Base-by-base conservation (phyloP, 768 basidiomycete species). In the Leccinum boreale region DNA sequence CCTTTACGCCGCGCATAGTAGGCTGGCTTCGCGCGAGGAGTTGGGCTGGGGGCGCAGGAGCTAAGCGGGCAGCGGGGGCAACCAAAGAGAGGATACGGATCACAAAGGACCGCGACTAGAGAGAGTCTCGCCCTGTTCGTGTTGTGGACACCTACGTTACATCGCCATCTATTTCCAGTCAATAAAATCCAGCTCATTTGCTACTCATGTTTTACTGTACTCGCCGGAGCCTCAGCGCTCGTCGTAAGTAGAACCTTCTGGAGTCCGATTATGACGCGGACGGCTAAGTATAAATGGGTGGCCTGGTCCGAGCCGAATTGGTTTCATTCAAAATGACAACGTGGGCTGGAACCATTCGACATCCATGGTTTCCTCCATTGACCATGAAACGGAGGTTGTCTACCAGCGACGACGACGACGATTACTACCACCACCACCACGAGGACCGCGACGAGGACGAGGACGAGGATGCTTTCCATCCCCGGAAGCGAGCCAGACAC, bases 1-100 rank as follows among this genome's bases (percentile, higher is more conserved):
- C 85, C 1, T 75, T 91, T 52, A 96, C 94, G 0, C 94, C 94
- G 1, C 81, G 80, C 62, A 71, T 98, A n/a, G 94, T 97, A 4
- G 79, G 81, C 19, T 96, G 92, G 91, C 74, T 98, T 53, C 78
- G 83, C n/a, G 75, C 72, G 35, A 76, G 86, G 60, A 94, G 94
- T 1, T 98, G 93, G 93, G 86, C 84, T 2, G 87, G 90, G 12
- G 76, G 82, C 23, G 82, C 79, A n/a, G 89, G 90, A 5, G 79
- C 87, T 7, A 79, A 75, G 63, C 79, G 87, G 36, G 91, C 89
- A 12, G 85, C 84, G 48, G 58, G 63, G 55, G 76, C 77, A 50
- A 69, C 77, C 65, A 70, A 71, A 53, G 77, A 76, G 50, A 75
- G 67, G 56, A 67, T 74, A 52, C 64, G 61, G 26, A 58, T 31